A percentile compares a stretch with the other conserved stretches of the same genome.
phyloP scores from a whole-genome alignment of 1,284 basidiomycete species.

The Paramarasmius palmivorus region DNA sequence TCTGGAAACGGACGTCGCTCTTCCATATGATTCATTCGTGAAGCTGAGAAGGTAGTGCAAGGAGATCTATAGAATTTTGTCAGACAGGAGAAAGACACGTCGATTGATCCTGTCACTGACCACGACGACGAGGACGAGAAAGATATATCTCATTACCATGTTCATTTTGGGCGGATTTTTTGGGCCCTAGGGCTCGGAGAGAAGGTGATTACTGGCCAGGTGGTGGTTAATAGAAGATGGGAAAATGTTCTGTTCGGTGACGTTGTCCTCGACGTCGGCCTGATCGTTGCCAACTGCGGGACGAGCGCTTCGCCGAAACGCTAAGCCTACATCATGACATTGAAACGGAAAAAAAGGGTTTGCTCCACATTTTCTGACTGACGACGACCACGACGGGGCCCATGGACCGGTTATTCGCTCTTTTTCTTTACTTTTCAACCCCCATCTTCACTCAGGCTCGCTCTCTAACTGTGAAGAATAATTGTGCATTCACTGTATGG shows the following conservation, averaged over 20 bases:
- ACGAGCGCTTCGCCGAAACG: no score
- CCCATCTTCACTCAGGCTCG: background rate
- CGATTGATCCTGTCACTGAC: background rate
- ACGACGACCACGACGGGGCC: no score
- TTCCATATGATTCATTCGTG: slow-evolving; percentile 22
- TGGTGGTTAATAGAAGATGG: background rate
- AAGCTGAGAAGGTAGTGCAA: slow-evolving; percentile 13
- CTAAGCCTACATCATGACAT: no score
- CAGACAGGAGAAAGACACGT: background rate
- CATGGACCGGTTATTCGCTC: background rate
- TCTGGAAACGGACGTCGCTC: slow-evolving; percentile 21
- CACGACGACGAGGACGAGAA: background rate
- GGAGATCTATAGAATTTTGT: slow-evolving; percentile 1
- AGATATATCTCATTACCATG: background rate
- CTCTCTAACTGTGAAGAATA: background rate
- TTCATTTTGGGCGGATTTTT: background rate
- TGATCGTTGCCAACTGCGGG: no score
- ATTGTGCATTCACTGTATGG: slow-evolving; percentile 2
- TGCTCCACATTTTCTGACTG: no score
- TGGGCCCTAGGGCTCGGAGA: background rate
- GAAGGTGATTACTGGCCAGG: background rate
- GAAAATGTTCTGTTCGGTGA: background rate
- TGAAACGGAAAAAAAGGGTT: no score
- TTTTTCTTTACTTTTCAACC: background rate
- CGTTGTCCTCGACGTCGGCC: no score